Conservation (phyloP, 192 early-diverging fungal species). For the Coemansia sp. region DNA sequence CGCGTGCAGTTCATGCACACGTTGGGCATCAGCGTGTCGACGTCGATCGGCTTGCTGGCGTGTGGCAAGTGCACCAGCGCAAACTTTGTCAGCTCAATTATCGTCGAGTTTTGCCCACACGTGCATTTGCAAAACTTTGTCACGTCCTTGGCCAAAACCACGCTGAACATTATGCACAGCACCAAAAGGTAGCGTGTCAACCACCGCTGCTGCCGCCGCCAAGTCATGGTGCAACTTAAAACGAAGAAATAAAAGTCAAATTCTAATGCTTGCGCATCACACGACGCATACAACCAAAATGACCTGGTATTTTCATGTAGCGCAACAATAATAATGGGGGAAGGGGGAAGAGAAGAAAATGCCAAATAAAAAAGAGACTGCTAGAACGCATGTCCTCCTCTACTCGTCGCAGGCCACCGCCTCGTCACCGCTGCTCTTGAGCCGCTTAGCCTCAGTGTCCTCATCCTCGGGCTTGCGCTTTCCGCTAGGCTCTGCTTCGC, state of each 20-base stretch:
- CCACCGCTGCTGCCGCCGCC: neutral
- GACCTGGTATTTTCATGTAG: neutral
- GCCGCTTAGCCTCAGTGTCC: slow-evolving; percentile 32
- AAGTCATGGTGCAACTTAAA: too few species aligned
- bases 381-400: neutral
- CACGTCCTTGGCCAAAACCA: slow-evolving; percentile 25
- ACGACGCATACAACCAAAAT: neutral
- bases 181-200: neutral
- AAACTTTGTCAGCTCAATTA: slow-evolving; percentile 49
- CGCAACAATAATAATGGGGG: neutral
- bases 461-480: slow-evolving; percentile 22
- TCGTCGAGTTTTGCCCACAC: slow-evolving; percentile 54
- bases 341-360: too few species aligned
- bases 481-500: slow-evolving; percentile 1
- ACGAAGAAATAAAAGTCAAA: too few species aligned
- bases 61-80: slow-evolving; percentile 51
- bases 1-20: slow-evolving; percentile 59
- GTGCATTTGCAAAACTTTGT: slow-evolving; percentile 55
- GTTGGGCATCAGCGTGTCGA: slow-evolving; percentile 48
- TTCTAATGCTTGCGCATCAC: too few species aligned
- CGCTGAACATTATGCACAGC: neutral
- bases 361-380: too few species aligned
- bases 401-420: neutral
- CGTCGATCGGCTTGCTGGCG: slow-evolving; percentile 51
- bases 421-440: slow-evolving; percentile 4